phyloP scores from a whole-genome alignment of 805 yeast species.

The Kodamaea kakaduensis region DNA sequence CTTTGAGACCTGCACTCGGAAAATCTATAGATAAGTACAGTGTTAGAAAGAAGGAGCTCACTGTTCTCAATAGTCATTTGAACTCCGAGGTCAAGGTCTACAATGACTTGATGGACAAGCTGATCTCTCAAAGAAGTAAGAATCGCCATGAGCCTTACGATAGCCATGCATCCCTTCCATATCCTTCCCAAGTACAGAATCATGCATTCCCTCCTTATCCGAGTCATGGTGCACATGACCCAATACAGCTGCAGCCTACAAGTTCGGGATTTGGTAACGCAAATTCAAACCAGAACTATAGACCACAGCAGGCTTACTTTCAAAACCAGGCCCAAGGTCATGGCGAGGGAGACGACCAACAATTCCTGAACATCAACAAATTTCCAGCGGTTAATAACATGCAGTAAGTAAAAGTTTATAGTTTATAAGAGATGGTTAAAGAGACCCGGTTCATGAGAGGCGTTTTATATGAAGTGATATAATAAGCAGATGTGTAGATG shows the following conservation, averaged over 20 bases:
- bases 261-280: constrained; percentile 40
- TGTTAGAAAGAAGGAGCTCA: constrained; percentile 70
- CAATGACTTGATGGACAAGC: constrained; percentile 59
- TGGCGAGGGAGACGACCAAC: constrained; percentile 5
- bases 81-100: constrained; percentile 65
- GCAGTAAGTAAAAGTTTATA: constrained; percentile 9
- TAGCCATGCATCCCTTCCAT: constrained; percentile 1
- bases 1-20: constrained; percentile 71
- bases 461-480: no score
- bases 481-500: no score
- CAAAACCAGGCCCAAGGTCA: neutral
- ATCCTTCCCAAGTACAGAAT: neutral
- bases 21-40: constrained; percentile 74
- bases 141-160: constrained; percentile 4
- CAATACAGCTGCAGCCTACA: constrained; percentile 29
- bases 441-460: no score
- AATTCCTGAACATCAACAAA: constrained; percentile 25
- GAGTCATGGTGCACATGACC: constrained; percentile 3
- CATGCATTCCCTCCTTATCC: constrained; percentile 3
- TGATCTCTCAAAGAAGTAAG: constrained; percentile 13
- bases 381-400: constrained; percentile 26
- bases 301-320: neutral
- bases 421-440: no score
- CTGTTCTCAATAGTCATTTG: constrained; percentile 66
- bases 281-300: constrained; percentile 3